Evolutionary conservation across 768 basidiomycete species (phyloP).

Genomic region (Boletus pseudopeckii): DNA sequence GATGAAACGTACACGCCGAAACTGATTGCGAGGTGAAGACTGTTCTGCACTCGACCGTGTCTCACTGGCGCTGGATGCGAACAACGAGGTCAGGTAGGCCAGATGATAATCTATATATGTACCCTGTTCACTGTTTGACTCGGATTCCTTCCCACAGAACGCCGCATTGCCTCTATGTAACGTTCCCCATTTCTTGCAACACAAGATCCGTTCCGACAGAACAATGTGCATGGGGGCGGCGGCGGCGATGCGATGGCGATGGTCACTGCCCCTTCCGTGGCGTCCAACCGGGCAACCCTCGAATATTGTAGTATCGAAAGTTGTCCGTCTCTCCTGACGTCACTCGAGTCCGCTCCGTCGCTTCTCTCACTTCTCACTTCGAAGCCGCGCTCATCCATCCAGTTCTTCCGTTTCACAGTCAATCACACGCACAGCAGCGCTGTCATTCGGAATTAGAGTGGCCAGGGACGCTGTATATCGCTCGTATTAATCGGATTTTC

Average conservation of each 20-base stretch:
- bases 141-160: not conserved
- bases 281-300: not conserved
- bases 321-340: not conserved
- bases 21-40: not conserved
- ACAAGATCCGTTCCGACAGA: constrained; percentile 8
- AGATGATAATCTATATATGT: too few species aligned
- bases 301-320: too few species aligned
- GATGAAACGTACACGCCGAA: not conserved
- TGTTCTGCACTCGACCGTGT: not conserved
- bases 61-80: not conserved
- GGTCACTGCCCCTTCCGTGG: not conserved
- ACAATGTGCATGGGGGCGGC: too few species aligned
- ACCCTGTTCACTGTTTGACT: too few species aligned
- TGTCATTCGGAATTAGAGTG: not conserved
- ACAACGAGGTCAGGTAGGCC: not conserved
- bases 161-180: too few species aligned
- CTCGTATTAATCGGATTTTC: not conserved
- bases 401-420: not conserved
- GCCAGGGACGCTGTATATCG: not conserved
- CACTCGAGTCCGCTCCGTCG: not conserved
- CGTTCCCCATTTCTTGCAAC: too few species aligned
- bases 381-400: not conserved
- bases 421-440: not conserved
- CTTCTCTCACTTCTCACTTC: not conserved
- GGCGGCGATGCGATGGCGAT: not conserved